Base-by-base conservation (phyloP, 163 green algal species). In the Chlamydomonas reinhardtii region DNA sequence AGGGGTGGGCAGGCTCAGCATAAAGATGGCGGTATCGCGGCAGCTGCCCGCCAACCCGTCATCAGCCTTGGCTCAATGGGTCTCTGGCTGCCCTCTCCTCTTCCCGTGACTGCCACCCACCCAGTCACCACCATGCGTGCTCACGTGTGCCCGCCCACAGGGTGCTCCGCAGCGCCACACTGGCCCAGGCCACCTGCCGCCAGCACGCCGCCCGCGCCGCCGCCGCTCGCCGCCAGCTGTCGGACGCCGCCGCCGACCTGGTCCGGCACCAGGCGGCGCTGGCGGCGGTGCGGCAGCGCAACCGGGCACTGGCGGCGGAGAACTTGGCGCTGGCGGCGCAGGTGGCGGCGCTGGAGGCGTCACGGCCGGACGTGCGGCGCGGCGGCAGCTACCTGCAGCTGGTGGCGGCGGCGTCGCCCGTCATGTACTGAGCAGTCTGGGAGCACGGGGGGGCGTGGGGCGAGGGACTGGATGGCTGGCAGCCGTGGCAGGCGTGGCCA, bases 201-300 rank as follows among this genome's bases (percentile, higher is more conserved):
- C 72, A 73, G 71, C 76, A 90, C 70, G 80, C 72, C 22, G 73
- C 59, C 24, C 61, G 74, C 29, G 73, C 65, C 31, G 68, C 65
- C n/a, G 35, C 52, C n/a, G 65, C 73, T 17, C 52, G 79, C 19
- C 83, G 83, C n/a, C 65, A 90, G 79, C 74, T 90, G 79, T 0
- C 48, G 2, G 86, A 90, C 27, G 52, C 74, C 32, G n/a, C 74
- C 34, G 34, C n/a, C 25, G 73, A 88, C 29, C 56, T 85, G 68
- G 12, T 61, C 19, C 37, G 68, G 32, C 62, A 69, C 48, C 71
- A 81, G 52, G 48, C 74, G 16, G 73, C 75, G 48, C 32, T 84
- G 64, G 66, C 34, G 29, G 48, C 65, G 48, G 32, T 22, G 59
- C 59, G 25, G 59, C 59, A 83, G 37, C 83, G 64, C 73, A 83